Evolutionary conservation across 2,329 filamentous ascomycete species (phyloP).

Genomic region (Colletotrichum sp.): DNA sequence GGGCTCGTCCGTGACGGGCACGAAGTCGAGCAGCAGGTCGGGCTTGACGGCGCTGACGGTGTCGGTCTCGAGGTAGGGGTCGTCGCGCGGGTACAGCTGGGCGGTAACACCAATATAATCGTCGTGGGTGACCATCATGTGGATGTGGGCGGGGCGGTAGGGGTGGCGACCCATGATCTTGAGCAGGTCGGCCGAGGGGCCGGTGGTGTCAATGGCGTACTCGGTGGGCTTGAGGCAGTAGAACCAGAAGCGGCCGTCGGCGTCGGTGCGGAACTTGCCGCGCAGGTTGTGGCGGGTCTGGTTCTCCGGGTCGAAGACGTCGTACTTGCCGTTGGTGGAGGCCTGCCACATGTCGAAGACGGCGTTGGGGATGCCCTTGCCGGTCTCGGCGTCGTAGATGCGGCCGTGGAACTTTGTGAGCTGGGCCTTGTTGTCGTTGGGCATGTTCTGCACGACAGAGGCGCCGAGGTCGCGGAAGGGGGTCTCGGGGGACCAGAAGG

Average conservation of each 20-base stretch:
- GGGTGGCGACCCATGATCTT: slow-evolving; percentile 27
- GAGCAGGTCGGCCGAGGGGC: slow-evolving; percentile 26
- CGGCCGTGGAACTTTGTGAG: slow-evolving; percentile 20
- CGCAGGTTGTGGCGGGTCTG: slow-evolving; percentile 67
- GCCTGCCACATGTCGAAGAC: slow-evolving; percentile 68
- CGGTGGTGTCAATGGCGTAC: slow-evolving; percentile 66
- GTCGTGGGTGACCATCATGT: slow-evolving; percentile 42
- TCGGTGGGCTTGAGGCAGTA: slow-evolving; percentile 69
- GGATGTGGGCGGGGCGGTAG: slow-evolving; percentile 28
- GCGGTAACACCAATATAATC: slow-evolving; percentile 69
- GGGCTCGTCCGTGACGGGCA: slow-evolving; percentile 40
- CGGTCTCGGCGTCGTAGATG: slow-evolving; percentile 25
- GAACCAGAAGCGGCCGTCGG: slow-evolving; percentile 65
- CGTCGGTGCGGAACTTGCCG: slow-evolving; percentile 68
- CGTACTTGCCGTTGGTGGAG: slow-evolving; percentile 63
- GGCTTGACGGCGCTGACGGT: slow-evolving; percentile 41
- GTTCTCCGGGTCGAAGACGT: slow-evolving; percentile 65
- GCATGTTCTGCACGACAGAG: slow-evolving; percentile 21
- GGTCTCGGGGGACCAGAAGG: slow-evolving; percentile 24
- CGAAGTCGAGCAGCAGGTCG: slow-evolving; percentile 48
- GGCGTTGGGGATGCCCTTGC: slow-evolving; percentile 41
- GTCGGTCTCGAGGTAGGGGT: slow-evolving; percentile 55
- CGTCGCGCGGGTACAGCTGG: slow-evolving; percentile 68
- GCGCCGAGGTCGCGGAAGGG: slow-evolving; percentile 22
- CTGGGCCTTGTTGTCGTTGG: slow-evolving; percentile 7